Evolutionary conservation across 495 filamentous ascomycete genomes (phyloP), one percentile per base, ranked within the genome.

Genomic region (Tuber aestivum): DNA sequence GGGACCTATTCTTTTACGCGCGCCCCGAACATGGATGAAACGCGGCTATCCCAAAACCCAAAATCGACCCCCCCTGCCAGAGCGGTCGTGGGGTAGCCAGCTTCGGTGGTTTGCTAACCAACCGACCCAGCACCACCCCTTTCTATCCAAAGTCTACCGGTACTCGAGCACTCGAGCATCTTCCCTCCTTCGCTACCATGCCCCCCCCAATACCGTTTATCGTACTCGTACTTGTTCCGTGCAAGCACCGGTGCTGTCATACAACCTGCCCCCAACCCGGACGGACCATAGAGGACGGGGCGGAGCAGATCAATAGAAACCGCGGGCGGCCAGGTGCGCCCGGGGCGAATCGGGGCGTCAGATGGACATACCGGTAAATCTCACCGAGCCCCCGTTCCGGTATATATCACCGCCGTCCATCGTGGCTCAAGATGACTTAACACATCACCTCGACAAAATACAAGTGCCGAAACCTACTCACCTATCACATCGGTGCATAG

Each of bases 11-110:
- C 6, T 56, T 56, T 56, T 56, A 48, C 45, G 8, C 23, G n/a
- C 56, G 12, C n/a, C 50, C 10, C 50, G 56, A 32, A 65, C 56
- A 65, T 65, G 56, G 56, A 65, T 65, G 56, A 65, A 65, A 65
- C 27, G 23, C 9, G 27, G 27, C n/a, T 65, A 32, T 32, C 27
- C 27, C 56, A 65, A 61, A 65, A 65, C 56, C 14, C 27, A 65
- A 65, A 65, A 65, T 65, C n/a, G 56, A 32, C 27, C 56, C 27
- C 48, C 27, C 18, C 27, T 18, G 1, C 12, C 27, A 35, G n/a
- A 32, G 56, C 14, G 18, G 12, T 45, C 41, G 41, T 10, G 41
- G 41, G 44, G 44, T 20, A 50, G 7, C 45, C 23, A 23, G 45
- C 21, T n/a, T 23, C 45, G 21, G 45, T 50, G 45, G 45, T 21